These are phyloP conservation scores for Debaryomyces singareniensis DNA, from an alignment of 1,139 yeast species.

Conservation along the genomic window DNA sequence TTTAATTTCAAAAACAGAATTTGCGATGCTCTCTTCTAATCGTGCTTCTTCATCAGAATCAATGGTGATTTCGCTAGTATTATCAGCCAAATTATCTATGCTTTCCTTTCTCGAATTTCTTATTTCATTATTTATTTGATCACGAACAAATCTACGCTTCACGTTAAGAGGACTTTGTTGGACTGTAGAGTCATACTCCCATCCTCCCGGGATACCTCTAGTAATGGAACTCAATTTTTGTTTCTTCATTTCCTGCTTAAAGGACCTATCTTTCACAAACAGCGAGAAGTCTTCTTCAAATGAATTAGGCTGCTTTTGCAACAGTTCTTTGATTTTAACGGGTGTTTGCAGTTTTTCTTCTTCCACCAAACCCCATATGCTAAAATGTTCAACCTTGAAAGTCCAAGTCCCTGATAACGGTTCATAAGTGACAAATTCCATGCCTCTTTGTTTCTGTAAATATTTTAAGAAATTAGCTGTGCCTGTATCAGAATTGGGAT, in stretches of 20 bases:
- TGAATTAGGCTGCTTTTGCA: conserved; percentile 11
- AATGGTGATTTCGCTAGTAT: conserved; percentile 26
- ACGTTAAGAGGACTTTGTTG: conserved; percentile 16
- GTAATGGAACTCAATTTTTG: conserved; percentile 26
- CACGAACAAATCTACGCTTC: conserved; percentile 20
- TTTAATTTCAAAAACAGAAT: conserved; percentile 5
- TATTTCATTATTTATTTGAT: conserved; percentile 23
- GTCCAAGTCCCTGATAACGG: conserved; percentile 75
- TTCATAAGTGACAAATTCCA: conserved; percentile 75
- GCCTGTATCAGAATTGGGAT: conserved; percentile 32
- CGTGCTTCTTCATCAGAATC: conserved; percentile 16
- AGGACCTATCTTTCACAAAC: conserved; percentile 22
- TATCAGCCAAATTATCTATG: conserved; percentile 14
- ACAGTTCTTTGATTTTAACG: conserved; percentile 19
- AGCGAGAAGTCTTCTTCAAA: conserved; percentile 18
- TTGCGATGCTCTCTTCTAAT: conserved; percentile 3
- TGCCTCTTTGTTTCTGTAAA: conserved; percentile 49
- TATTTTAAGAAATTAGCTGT: conserved; percentile 37
- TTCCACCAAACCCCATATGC: conserved; percentile 86
- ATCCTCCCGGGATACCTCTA: conserved; percentile 33
- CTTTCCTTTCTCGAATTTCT: conserved; percentile 14
- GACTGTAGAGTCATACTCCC: conserved; percentile 16
- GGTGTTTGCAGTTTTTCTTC: conserved; percentile 42
- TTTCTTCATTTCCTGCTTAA: conserved; percentile 27
- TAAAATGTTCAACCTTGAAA: conserved; percentile 83